A percentile compares a stretch with the other conserved stretches of the same genome.
phyloP scores from a whole-genome alignment of 805 yeast genomes.

The Saturnispora galanensis region DNA sequence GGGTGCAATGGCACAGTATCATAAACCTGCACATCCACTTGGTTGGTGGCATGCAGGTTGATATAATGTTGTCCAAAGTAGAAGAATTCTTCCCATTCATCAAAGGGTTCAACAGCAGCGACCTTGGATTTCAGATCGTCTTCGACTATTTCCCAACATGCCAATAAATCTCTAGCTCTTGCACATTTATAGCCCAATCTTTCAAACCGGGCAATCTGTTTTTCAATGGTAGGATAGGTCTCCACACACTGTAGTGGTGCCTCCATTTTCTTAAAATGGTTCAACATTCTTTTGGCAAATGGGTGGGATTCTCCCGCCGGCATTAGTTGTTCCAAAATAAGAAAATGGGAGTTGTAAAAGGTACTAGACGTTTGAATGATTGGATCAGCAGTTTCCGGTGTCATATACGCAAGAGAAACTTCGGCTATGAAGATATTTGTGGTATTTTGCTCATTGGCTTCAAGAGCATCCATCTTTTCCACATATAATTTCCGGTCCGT shows the following conservation, averaged over 20 bases:
- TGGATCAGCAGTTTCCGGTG: constrained; percentile 51
- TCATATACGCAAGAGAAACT: constrained; percentile 76
- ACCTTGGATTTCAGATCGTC: constrained; percentile 33
- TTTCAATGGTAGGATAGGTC: constrained; percentile 39
- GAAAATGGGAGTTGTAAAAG: constrained; percentile 45
- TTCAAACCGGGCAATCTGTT: constrained; percentile 38
- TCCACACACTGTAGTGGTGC: constrained; percentile 63
- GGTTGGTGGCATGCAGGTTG: constrained; percentile 52
- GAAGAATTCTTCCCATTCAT: constrained; percentile 77
- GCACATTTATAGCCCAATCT: constrained; percentile 36
- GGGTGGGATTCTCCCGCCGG: constrained; percentile 57
- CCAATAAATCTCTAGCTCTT: constrained; percentile 44
- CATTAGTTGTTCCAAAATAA: constrained; percentile 60
- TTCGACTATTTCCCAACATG: constrained; percentile 46
- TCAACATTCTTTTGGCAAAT: constrained; percentile 65
- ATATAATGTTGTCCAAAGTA: constrained; percentile 69
- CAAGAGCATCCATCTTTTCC: constrained; percentile 21
- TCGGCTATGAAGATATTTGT: constrained; percentile 64
- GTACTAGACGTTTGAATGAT: constrained; percentile 40
- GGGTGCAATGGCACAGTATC: constrained; percentile 1
- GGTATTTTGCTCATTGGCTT: constrained; percentile 19
- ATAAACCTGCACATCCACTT: constrained; percentile 10
- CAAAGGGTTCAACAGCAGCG: constrained; percentile 54
- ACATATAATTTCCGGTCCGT: constrained; percentile 35
- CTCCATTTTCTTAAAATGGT: constrained; percentile 54